phyloP scores from a whole-genome alignment of 2,329 filamentous ascomycete species.

The Blastomyces silverae region DNA sequence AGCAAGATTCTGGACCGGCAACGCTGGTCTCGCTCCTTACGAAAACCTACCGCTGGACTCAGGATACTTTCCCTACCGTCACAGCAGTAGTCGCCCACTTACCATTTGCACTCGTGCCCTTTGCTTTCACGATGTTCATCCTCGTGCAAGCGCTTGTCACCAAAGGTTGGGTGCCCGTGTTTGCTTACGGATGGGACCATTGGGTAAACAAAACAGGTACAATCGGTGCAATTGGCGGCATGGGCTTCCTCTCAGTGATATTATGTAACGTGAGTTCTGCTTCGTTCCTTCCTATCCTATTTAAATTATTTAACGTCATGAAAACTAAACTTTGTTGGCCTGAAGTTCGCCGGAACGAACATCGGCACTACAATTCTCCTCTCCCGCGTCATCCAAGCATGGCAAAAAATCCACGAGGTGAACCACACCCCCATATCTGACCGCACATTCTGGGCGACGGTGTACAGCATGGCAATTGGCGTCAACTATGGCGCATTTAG shows the following conservation, averaged over 20 bases:
- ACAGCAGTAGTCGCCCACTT: conserved; percentile 59
- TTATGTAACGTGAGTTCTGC: conserved; percentile 60
- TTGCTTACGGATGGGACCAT: conserved; percentile 66
- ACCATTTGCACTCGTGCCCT: conserved; percentile 62
- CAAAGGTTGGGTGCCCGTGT: conserved; percentile 67
- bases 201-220: conserved; percentile 65
- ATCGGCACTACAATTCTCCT: conserved; percentile 69
- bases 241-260: conserved; percentile 65
- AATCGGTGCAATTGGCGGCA: conserved; percentile 61
- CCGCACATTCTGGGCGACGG: conserved; percentile 64
- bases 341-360: conserved; percentile 67
- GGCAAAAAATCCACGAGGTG: conserved; percentile 53
- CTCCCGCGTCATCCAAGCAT: conserved; percentile 62
- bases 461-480: conserved; percentile 67
- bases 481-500: conserved; percentile 72
- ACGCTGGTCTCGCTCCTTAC: conserved; percentile 50
- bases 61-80: conserved; percentile 64
- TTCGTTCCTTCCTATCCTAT: not conserved
- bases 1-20: conserved; percentile 24
- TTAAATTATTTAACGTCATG: conserved; percentile 18
- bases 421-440: conserved; percentile 50
- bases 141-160: conserved; percentile 65
- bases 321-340: not conserved
- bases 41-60: conserved; percentile 51
- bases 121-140: conserved; percentile 68